Percentiles rank a stretch among this genome's conserved stretches.
phyloP scores from a whole-genome alignment of 345 rosid genomes.

The Ceriops decandra region DNA sequence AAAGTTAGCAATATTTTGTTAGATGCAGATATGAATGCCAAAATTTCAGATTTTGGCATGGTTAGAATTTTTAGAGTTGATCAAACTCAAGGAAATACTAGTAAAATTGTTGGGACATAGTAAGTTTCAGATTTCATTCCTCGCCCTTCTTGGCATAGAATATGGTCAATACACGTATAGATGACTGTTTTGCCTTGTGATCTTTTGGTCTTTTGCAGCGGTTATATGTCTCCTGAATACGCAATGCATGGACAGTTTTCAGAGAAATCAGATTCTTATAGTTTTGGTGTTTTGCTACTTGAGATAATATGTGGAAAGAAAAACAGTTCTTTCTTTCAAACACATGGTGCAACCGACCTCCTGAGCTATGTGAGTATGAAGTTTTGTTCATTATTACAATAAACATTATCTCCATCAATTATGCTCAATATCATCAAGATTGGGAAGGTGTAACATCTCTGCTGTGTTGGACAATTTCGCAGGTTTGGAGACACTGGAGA shows the following conservation, averaged over 20 bases:
- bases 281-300: conserved; percentile 19
- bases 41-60: conserved; percentile 34
- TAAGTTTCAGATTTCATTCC: conserved; percentile 7
- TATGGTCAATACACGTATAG: background rate
- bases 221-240: conserved; percentile 30
- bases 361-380: conserved; percentile 34
- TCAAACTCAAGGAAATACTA: conserved; percentile 22
- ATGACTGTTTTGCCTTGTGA: background rate
- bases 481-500: background rate
- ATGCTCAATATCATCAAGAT: background rate
- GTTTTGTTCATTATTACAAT: background rate
- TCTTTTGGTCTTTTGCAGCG: background rate
- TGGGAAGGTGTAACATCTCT: background rate
- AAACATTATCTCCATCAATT: background rate
- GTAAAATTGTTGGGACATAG: conserved; percentile 27
- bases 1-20: conserved; percentile 44
- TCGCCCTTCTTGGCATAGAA: background rate
- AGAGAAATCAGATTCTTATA: conserved; percentile 12
- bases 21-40: conserved; percentile 26
- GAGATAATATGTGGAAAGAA: conserved; percentile 38
- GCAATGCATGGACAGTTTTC: conserved; percentile 31
- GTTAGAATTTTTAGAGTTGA: conserved; percentile 24
- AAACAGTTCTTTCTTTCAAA: conserved; percentile 23
- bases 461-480: background rate
- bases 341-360: conserved; percentile 23